Percentiles rank a stretch among this genome's conserved stretches.
phyloP scores from a whole-genome alignment of 2,329 filamentous ascomycete genomes.

The Cladophialophora immunda region DNA sequence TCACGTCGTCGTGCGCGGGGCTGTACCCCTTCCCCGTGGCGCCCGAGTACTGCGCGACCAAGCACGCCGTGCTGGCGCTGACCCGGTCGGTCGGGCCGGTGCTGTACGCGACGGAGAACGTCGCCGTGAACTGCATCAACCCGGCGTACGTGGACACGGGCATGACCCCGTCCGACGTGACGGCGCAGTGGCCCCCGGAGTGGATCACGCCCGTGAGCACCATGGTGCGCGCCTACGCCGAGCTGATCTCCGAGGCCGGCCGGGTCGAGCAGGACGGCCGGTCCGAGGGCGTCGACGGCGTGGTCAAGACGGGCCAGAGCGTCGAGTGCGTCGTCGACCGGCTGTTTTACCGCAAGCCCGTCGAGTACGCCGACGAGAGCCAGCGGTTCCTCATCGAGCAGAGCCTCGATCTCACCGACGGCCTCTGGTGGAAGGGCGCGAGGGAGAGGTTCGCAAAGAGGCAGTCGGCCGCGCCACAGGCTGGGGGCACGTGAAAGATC shows the following conservation, averaged over 20 bases:
- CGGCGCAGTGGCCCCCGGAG: constrained; percentile 44
- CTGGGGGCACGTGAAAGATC: not conserved
- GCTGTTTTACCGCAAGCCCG: constrained; percentile 51
- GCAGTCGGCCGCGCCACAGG: not conserved
- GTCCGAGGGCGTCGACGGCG: constrained; percentile 26
- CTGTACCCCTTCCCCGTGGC: constrained; percentile 46
- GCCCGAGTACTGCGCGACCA: constrained; percentile 54
- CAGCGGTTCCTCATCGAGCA: constrained; percentile 46
- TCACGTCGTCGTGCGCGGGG: constrained; percentile 46
- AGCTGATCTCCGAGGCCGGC: constrained; percentile 47
- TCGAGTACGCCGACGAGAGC: constrained; percentile 52
- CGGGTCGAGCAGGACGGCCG: constrained; percentile 21
- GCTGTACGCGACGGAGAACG: constrained; percentile 44
- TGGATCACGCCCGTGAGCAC: constrained; percentile 50
- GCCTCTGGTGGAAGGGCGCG: constrained; percentile 22
- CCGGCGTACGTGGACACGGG: constrained; percentile 48
- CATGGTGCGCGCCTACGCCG: constrained; percentile 46
- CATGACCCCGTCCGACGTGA: constrained; percentile 43
- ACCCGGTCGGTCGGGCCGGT: constrained; percentile 44
- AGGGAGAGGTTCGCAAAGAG: not conserved
- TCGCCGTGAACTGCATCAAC: constrained; percentile 49
- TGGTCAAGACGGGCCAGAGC: constrained; percentile 41
- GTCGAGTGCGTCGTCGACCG: constrained; percentile 54
- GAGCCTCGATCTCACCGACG: constrained; percentile 19
- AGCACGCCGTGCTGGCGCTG: constrained; percentile 54